Base-by-base conservation (phyloP, 164 flowering plant species). In the Magnolia sinica region DNA sequence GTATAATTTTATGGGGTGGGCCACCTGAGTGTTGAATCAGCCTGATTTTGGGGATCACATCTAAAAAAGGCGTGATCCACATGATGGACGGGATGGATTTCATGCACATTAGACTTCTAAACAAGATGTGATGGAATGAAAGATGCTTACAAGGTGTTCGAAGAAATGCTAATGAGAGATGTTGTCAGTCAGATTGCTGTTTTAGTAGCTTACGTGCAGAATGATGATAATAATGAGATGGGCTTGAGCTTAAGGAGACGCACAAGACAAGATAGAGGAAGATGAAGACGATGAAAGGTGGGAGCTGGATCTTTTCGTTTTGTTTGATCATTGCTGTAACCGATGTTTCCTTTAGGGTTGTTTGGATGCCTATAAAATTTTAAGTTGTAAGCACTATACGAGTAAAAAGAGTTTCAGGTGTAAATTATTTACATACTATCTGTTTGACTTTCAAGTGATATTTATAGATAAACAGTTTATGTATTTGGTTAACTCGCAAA, bases 171-270 rank as follows among this genome's bases (percentile, higher is more conserved):
- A 31, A 76, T 75, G 37, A 88, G 85, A 82, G 97, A 92, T 83
- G 95, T 87, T 71, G 90, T 92, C 29, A 81, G 88, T 73, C 91
- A 97, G 98, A 94, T 97, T 24, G 88, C 94, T 9, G 85, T 91
- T 74, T 75, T 94, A 7, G 81, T 87, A 80, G 94, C 97, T 79
- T 90, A 82, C 81, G 91, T 90, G 74, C 89, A 85, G 81, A 92
- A 94, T 78, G 88, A 76, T 2, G 87, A n/a, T n/a, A n/a, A 91
- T 73, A 76, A 84, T 84, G 89, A 84, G 65, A 85, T 76, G 82
- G 91, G 90, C 64, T 83, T 92, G 85, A 79, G 73, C 61, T 92
- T 63, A 50, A 83, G 27, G 78, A 87, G 81, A 92, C 90, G 94
- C 84, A 81, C 70, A 86, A 76, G 75, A 23, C 24, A 23, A 23